Conservation (phyloP, 345 rosid species). For the Noccaea bulbosa region DNA sequence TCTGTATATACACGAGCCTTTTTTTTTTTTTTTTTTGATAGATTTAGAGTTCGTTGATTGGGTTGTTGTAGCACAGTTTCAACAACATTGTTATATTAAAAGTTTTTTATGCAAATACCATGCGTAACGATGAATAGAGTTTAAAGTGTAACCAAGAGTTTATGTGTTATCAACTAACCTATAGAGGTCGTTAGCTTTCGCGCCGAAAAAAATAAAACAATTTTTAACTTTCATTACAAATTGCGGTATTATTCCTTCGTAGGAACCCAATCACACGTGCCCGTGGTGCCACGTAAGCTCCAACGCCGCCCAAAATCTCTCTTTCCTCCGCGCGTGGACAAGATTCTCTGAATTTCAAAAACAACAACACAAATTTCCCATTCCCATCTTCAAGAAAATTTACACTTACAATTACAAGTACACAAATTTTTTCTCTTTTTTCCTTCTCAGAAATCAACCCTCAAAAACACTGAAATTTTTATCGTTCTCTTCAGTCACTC, state of each 20-base stretch:
- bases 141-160: no score
- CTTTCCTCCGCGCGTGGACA: no score
- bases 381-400: background rate
- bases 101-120: no score
- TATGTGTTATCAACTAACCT: no score
- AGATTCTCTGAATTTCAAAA: background rate
- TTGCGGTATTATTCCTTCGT: background rate
- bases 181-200: conserved; percentile 18
- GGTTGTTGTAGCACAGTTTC: background rate
- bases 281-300: no score
- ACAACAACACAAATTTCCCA: background rate
- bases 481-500: conserved; percentile 31
- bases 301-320: conserved; percentile 4
- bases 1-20: conserved; percentile 14
- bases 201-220: background rate
- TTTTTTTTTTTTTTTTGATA: conserved; percentile 11
- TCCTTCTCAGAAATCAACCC: background rate
- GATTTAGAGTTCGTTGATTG: conserved; percentile 15
- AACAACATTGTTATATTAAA: background rate
- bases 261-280: background rate
- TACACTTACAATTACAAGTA: conserved; percentile 12
- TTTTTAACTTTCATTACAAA: background rate
- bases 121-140: no score
- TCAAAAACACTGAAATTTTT: conserved; percentile 9
- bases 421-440: conserved; percentile 1